phyloP scores from a whole-genome alignment of 2,329 filamentous ascomycete genomes.

The Beauveria bassiana region DNA sequence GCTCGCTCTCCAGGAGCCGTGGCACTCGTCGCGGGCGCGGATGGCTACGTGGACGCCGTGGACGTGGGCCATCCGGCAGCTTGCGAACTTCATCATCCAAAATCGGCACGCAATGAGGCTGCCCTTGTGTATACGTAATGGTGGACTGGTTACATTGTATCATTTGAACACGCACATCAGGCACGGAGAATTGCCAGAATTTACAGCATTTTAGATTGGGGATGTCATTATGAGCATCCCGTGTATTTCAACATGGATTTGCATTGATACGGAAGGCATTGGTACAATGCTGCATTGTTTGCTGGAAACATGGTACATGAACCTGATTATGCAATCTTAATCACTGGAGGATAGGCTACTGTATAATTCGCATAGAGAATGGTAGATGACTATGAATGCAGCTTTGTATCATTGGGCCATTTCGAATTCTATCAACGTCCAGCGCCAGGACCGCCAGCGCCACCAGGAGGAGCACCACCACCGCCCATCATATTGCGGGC shows the following conservation, averaged over 20 bases:
- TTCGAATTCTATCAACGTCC: slow-evolving; percentile 11
- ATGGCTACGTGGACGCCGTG: slow-evolving; percentile 9
- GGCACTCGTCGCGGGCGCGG: slow-evolving; percentile 8
- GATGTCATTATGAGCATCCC: neutral
- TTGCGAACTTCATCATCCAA: neutral
- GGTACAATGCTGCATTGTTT: neutral
- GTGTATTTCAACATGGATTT: neutral
- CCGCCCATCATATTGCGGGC: slow-evolving; percentile 41
- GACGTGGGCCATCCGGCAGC: slow-evolving; percentile 1
- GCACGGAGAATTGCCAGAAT: neutral
- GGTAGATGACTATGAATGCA: neutral
- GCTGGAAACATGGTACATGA: neutral
- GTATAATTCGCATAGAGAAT: neutral
- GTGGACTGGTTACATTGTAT: neutral
- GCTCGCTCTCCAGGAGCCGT: neutral
- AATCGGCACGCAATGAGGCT: neutral
- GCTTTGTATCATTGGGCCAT: neutral
- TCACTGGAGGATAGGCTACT: neutral
- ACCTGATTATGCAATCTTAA: neutral
- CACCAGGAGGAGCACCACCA: slow-evolving; percentile 21
- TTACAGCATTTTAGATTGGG: neutral
- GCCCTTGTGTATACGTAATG: neutral
- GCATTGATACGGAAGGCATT: neutral
- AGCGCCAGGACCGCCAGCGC: slow-evolving; percentile 21
- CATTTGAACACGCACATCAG: neutral